A percentile compares a stretch with the other conserved stretches of the same genome.
These are phyloP conservation scores for Deinandra increscens DNA, from an alignment of 129 eudicot species.

Conservation along the genomic window DNA sequence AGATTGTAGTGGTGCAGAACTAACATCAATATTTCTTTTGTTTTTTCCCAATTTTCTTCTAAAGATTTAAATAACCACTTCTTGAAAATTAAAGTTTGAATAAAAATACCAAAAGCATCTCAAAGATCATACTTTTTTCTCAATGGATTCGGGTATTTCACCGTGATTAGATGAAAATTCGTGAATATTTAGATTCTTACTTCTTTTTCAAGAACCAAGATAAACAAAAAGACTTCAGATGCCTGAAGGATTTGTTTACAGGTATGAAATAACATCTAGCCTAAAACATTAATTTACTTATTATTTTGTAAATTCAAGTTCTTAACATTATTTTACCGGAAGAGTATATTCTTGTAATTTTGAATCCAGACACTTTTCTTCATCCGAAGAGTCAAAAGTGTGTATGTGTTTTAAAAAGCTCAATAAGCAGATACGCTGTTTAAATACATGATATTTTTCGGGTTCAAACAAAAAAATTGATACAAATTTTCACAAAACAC, in stretches of 20 bases:
- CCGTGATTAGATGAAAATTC: too few relatives aligned
- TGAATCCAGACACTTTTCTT: background rate
- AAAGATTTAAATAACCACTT: conserved; percentile 11
- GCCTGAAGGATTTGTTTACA: conserved; percentile 8
- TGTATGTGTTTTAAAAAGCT: background rate
- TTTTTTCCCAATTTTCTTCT: background rate
- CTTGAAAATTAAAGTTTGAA: conserved; percentile 8
- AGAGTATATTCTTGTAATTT: background rate
- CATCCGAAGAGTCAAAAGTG: background rate
- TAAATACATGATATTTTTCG: background rate
- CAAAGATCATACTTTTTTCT: background rate
- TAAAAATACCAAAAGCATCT: background rate
- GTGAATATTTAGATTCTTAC: background rate
- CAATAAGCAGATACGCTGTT: background rate
- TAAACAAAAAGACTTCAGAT: background rate
- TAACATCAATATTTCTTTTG: conserved; percentile 16
- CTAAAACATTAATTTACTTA: background rate
- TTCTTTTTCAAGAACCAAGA: conserved; percentile 3
- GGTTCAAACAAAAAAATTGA: background rate
- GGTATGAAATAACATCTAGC: conserved; percentile 7
- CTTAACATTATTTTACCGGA: background rate
- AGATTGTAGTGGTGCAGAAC: conserved; percentile 36
- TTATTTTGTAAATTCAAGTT: background rate
- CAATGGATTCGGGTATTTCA: too few relatives aligned
- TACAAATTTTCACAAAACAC: background rate